phyloP scores from a whole-genome alignment of 2,329 filamentous ascomycete species.

The Allantophomopsis lycopodina region DNA sequence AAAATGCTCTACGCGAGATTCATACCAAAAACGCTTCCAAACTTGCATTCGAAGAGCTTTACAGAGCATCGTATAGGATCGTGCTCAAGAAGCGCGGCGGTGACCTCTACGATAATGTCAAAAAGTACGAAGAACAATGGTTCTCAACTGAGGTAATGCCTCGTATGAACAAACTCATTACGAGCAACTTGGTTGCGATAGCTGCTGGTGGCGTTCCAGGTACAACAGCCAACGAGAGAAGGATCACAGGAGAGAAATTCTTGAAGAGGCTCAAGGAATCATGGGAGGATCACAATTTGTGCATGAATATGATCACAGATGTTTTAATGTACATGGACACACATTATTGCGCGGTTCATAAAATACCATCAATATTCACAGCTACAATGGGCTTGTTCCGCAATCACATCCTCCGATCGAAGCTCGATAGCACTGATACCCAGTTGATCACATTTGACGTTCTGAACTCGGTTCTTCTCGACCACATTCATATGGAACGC shows the following conservation, averaged over 20 bases:
- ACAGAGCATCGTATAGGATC: constrained; percentile 87
- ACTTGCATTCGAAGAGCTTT: constrained; percentile 90
- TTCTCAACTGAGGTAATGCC: constrained; percentile 61
- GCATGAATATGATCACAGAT: constrained; percentile 94
- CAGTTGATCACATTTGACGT: constrained; percentile 52
- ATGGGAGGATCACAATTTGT: constrained; percentile 83
- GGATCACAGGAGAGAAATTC: constrained; percentile 72
- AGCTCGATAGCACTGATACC: constrained; percentile 26
- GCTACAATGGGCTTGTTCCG: constrained; percentile 80
- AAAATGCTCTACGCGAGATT: constrained; percentile 70
- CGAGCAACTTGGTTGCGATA: constrained; percentile 47
- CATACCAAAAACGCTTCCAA: constrained; percentile 82
- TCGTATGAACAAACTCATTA: constrained; percentile 57
- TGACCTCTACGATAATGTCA: constrained; percentile 67
- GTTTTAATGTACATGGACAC: constrained; percentile 97
- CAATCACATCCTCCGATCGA: constrained; percentile 64
- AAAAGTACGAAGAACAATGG: constrained; percentile 71
- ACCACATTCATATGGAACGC: constrained; percentile 86
- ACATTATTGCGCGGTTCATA: constrained; percentile 61
- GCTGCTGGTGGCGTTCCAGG: constrained; percentile 40
- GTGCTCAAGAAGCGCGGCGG: constrained; percentile 80
- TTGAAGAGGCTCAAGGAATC: constrained; percentile 60
- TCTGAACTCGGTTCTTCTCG: constrained; percentile 69
- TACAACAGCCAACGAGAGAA: constrained; percentile 63
- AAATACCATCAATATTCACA: constrained; percentile 66